Evolutionary conservation across 345 rosid genomes (phyloP).

Genomic region (Brassica juncea): DNA sequence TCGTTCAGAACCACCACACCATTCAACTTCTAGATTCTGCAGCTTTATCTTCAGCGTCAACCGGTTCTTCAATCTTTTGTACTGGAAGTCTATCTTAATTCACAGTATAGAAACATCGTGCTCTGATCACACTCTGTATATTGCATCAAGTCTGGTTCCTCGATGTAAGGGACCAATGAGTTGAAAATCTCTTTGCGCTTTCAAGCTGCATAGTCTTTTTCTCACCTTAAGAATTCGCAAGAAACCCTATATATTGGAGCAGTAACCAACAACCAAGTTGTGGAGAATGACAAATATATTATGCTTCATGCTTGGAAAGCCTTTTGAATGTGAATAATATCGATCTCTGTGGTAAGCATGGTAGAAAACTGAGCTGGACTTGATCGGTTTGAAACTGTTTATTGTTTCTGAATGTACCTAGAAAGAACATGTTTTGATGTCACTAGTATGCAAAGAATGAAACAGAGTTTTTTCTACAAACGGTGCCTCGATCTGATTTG

Average conservation of each 20-base stretch:
- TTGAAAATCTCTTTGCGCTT: constrained; percentile 58
- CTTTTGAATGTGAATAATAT: constrained; percentile 63
- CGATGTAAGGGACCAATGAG: constrained; percentile 49
- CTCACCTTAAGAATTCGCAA: constrained; percentile 53
- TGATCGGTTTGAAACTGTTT: constrained; percentile 40
- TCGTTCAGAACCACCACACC: constrained; percentile 70
- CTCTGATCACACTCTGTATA: constrained; percentile 62
- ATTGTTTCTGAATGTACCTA: constrained; percentile 57
- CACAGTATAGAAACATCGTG: constrained; percentile 66
- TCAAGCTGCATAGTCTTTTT: constrained; percentile 48
- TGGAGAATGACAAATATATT: constrained; percentile 41
- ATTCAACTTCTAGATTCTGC: constrained; percentile 74
- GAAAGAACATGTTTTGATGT: not conserved
- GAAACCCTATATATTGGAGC: not conserved
- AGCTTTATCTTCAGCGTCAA: constrained; percentile 68
- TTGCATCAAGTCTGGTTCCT: constrained; percentile 58
- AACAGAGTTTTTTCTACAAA: constrained; percentile 26
- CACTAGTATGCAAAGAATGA: not conserved
- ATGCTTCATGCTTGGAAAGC: constrained; percentile 52
- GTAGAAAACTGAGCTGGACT: constrained; percentile 16
- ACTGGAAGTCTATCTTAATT: constrained; percentile 60
- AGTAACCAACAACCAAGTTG: not conserved
- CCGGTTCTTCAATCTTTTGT: constrained; percentile 66
- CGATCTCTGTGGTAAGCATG: constrained; percentile 38
- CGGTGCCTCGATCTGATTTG: constrained; percentile 52